Percentiles rank a stretch among this genome's conserved stretches.
These are phyloP conservation scores for Starmerella geochares DNA, from an alignment of 805 yeast genomes.

Conservation along the genomic window DNA sequence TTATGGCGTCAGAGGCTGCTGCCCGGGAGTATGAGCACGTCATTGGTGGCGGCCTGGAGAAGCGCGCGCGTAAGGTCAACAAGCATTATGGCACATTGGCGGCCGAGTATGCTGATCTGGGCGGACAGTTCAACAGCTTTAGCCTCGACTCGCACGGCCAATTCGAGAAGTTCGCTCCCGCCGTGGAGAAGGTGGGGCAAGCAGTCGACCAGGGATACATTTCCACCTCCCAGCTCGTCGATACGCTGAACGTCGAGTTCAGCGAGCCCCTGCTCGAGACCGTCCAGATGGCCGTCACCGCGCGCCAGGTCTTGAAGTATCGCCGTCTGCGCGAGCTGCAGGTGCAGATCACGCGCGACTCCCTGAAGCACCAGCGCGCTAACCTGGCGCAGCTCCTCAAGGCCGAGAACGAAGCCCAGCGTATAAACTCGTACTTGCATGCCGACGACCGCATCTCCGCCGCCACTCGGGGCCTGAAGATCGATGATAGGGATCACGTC, in stretches of 20 bases:
- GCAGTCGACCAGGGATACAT: constrained; percentile 58
- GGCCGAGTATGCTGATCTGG: constrained; percentile 62
- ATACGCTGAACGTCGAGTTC: constrained; percentile 47
- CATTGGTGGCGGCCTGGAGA: constrained; percentile 44
- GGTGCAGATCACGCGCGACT: constrained; percentile 37
- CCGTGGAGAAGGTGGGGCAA: constrained; percentile 75
- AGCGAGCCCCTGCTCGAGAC: constrained; percentile 61
- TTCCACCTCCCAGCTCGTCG: constrained; percentile 43
- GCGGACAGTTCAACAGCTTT: constrained; percentile 56
- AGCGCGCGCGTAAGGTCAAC: constrained; percentile 46
- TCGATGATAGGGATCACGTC: constrained; percentile 11
- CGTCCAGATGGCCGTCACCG: constrained; percentile 53
- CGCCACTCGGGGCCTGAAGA: constrained; percentile 15
- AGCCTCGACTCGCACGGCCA: constrained; percentile 39
- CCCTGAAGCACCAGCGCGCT: constrained; percentile 31
- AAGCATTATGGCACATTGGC: constrained; percentile 50
- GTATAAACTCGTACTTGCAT: constrained; percentile 33
- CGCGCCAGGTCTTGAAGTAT: constrained; percentile 50
- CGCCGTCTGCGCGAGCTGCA: constrained; percentile 50
- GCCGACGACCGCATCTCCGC: constrained; percentile 26
- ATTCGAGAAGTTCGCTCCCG: constrained; percentile 35
- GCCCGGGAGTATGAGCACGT: constrained; percentile 41
- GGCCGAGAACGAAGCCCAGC: constrained; percentile 38
- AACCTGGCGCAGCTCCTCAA: constrained; percentile 34
- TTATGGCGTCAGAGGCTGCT: constrained; percentile 29